Conservation (phyloP, 1,284 basidiomycete species). For the Malassezia globosa region DNA sequence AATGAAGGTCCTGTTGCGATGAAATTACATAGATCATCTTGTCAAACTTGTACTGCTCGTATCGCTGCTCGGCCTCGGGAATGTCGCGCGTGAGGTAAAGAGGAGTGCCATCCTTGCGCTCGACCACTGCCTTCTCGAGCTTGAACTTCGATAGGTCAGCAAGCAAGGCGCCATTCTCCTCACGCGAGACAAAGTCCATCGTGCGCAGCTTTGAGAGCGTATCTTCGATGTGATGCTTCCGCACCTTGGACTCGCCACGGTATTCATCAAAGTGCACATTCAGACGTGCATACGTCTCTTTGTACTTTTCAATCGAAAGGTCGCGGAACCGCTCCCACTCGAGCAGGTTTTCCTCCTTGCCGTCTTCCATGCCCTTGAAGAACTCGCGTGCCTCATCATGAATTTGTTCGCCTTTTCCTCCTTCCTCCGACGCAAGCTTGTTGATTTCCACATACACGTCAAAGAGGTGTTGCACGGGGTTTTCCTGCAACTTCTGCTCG, state of each 20-base stretch:
- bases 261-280: conserved; percentile 92
- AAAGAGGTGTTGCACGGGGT: conserved; percentile 90
- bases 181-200: conserved; percentile 23
- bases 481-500: conserved; percentile 66
- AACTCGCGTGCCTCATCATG: conserved; percentile 74
- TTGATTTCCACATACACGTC: conserved; percentile 91
- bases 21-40: conserved; percentile 96
- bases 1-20: conserved; percentile 86
- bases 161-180: conserved; percentile 42
- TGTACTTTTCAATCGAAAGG: conserved; percentile 80
- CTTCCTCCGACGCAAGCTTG: conserved; percentile 61
- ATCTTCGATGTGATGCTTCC: conserved; percentile 63
- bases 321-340: conserved; percentile 91
- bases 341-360: conserved; percentile 64
- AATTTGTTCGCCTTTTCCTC: conserved; percentile 53
- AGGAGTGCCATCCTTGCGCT: conserved; percentile 88
- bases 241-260: conserved; percentile 82
- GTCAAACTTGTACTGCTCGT: conserved; percentile 59
- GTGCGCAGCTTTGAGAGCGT: conserved; percentile 25
- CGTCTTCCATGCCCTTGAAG: conserved; percentile 93
- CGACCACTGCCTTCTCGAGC: conserved; percentile 78
- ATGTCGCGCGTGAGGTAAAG: conserved; percentile 99
- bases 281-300: conserved; percentile 74
- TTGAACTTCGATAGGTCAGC: conserved; percentile 43
- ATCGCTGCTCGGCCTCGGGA: conserved; percentile 82